These are phyloP conservation scores for Kalanchoe fedtschenkoi DNA, from an alignment of 164 flowering plant species.

Conservation along the genomic window DNA sequence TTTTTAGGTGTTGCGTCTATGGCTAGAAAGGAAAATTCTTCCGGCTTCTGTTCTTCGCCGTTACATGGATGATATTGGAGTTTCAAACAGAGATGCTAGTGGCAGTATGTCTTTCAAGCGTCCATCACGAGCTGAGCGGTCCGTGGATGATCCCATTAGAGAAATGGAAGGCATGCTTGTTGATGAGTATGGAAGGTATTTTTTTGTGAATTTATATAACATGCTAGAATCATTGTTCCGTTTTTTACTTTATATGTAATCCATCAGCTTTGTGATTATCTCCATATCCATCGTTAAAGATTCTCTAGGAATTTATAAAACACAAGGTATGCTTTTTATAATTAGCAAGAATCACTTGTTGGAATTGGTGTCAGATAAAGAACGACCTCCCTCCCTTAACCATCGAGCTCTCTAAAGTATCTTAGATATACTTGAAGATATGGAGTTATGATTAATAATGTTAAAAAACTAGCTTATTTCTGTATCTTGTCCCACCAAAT, in stretches of 20 bases:
- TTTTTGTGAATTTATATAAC: neutral
- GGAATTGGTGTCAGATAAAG: neutral
- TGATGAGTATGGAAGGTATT: conserved; percentile 97
- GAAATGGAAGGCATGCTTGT: conserved; percentile 99
- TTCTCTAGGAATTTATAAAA: neutral
- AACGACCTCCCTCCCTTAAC: neutral
- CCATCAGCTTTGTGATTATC: neutral
- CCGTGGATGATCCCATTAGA: conserved; percentile 94
- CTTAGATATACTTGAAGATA: neutral
- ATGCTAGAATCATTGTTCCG: neutral
- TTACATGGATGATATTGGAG: conserved; percentile 78
- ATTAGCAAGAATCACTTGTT: neutral
- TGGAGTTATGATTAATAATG: no score
- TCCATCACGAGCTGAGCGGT: conserved; percentile 83
- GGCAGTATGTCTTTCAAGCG: conserved; percentile 53
- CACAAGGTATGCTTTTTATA: neutral
- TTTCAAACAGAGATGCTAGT: conserved; percentile 51
- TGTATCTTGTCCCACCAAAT: no score
- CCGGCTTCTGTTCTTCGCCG: conserved; percentile 76
- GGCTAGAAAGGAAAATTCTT: conserved; percentile 93
- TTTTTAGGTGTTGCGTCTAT: conserved; percentile 70
- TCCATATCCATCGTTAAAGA: neutral
- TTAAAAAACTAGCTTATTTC: no score
- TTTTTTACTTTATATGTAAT: neutral
- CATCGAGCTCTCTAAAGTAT: neutral